Evolutionary conservation across 306 rosid species (phyloP), one percentile per base, ranked within the genome.

Genomic region (Cucurbita ficifolia): DNA sequence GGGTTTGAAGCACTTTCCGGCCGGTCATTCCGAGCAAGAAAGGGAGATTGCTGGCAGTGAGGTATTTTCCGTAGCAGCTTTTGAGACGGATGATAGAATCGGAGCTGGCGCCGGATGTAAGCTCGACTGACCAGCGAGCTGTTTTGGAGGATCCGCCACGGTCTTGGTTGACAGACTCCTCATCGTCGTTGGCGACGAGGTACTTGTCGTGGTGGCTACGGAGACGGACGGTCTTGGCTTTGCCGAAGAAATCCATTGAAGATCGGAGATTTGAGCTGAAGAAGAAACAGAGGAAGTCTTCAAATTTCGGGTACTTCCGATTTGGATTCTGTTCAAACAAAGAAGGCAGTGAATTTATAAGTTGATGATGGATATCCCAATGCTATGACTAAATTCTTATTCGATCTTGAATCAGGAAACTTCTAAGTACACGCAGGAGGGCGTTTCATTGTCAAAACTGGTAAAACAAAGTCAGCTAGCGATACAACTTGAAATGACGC

Each of bases 1-100:
- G 74, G 0, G 95, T 85, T 67, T 94, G 99, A 1, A 88, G 75
- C 19, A 86, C 96, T 76, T 89, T 89, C 13, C 81, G 87, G 29
- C 99, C 99, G 0, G 99, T 94, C 92, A 91, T 84, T 24, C 99
- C 97, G 2, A 94, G 92, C 33, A 89, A 67, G 60, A 81, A 91
- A 1, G 84, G 87, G 1, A 79, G 81, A 81, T 85, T 86, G 0
- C 97, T 85, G 64, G 96, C 91, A 1, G 97, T 94, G 40, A 94
- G 88, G 79, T 94, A 94, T 73, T 84, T 94, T 5, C 92, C 92
- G 61, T 80, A 87, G 80, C 87, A 84, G 86, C 91, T 85, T 79
- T 89, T 94, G 82, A 94, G 89, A 11, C 96, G 99, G 77, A 94
- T 78, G 10, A 89, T 68, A 77, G 77, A 55, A 18, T 85, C 88